phyloP scores from a whole-genome alignment of 1,284 basidiomycete species.

The Moesziomyces sp. region DNA sequence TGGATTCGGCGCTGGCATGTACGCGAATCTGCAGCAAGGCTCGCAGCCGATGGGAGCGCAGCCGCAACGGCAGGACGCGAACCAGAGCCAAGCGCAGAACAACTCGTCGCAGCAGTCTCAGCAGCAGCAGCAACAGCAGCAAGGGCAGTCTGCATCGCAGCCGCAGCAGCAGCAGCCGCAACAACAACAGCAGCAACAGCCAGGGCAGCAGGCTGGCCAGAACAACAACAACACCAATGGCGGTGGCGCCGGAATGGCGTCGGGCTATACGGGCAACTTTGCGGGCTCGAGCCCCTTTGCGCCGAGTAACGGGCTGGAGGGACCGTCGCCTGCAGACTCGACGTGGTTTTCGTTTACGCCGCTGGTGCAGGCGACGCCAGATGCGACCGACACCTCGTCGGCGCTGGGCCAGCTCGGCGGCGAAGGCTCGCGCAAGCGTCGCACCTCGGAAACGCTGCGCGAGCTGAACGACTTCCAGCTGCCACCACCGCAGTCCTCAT shows the following conservation, averaged over 20 bases:
- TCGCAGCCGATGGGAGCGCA: conserved; percentile 14
- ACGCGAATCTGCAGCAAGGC: neutral
- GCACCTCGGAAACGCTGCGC: conserved; percentile 20
- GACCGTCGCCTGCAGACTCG: conserved; percentile 50
- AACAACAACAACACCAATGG: conserved; percentile 14
- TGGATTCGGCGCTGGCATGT: neutral
- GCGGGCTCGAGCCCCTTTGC: conserved; percentile 31
- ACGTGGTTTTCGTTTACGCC: conserved; percentile 58
- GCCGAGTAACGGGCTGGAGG: conserved; percentile 32
- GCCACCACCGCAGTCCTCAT: conserved; percentile 35
- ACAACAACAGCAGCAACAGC: conserved; percentile 4
- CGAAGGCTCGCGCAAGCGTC: conserved; percentile 47
- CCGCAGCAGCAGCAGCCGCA: conserved; percentile 8
- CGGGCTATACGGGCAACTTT: conserved; percentile 8
- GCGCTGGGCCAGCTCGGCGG: conserved; percentile 49
- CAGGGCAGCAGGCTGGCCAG: neutral
- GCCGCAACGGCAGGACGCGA: conserved; percentile 21
- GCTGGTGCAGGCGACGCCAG: conserved; percentile 26
- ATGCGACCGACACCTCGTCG: conserved; percentile 13
- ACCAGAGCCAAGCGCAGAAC: conserved; percentile 8
- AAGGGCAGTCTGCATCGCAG: conserved; percentile 1
- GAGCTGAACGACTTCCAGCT: conserved; percentile 46
- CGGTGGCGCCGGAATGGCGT: conserved; percentile 14
- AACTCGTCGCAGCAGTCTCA: conserved; percentile 14
- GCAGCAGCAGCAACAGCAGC: conserved; percentile 8